Base-by-base conservation (phyloP, 1,139 yeast genomes). In the Kluyveromyces sp. region DNA sequence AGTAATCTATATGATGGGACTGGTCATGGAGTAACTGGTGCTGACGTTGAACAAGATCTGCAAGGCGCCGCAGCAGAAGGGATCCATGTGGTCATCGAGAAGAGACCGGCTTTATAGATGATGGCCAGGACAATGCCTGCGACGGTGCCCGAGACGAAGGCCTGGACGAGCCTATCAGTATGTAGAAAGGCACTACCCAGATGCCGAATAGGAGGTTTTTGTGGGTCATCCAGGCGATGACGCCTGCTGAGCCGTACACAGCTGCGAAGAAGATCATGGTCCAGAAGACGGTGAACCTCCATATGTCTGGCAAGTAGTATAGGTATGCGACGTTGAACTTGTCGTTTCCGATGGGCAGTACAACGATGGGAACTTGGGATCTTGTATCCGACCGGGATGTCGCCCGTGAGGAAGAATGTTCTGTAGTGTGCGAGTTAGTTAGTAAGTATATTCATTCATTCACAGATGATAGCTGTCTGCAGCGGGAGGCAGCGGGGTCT, bases 21-120 rank as follows among this genome's bases (percentile, higher is more conserved):
- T 41, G 10, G 82, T 79, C 3, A 90, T 79, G 1, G 81, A 71
- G 54, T 84, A 89, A 32, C 89, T 76, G 6, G 81, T 74, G 38
- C 83, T 70, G 32, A 85, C 74, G 63, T 83, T 79, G 63, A 76
- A 84, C 42, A 88, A 59, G 10, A 85, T 73, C 57, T 79, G 81
- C 2, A 83, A 75, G 4, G 84, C 68, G 0, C 81, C 92, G 80
- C 92, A 86, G 43, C 83, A 77, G 55, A 89, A 73, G 1, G 97
- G 7, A 89, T 79, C 97, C 97, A 90, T 0, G 96, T 85, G 30
- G 95, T 83, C 92, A 90, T 85, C 27, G 85, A 77, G 61, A 89
- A 77, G 10, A 79, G 69, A 0, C 89, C 96, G 0, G 96, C 82
- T 47, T 75, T 72, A 65, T 89, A 89, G 3, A 88, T 75, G 2